Conservation (phyloP, 306 rosid species). For the Astragalus glycyphyllos region DNA sequence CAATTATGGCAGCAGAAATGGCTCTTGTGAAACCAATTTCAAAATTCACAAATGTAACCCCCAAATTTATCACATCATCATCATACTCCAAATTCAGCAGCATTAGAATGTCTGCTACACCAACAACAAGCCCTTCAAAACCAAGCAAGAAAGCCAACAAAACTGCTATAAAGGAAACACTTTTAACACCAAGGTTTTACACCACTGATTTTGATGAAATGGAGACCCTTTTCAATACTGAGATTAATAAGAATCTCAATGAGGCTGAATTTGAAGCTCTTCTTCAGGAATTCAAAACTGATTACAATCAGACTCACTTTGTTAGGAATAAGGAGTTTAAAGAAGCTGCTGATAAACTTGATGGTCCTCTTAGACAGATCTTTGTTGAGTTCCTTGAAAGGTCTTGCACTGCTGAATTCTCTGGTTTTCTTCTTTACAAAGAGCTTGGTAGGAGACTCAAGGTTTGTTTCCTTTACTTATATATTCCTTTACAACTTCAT, state of each 20-base stretch:
- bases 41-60: slow-evolving; percentile 57
- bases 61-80: slow-evolving; percentile 52
- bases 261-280: slow-evolving; percentile 82
- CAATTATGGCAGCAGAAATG: slow-evolving; percentile 79
- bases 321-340: slow-evolving; percentile 97
- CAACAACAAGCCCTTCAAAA: slow-evolving; percentile 53
- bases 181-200: slow-evolving; percentile 91
- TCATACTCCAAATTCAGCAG: slow-evolving; percentile 49
- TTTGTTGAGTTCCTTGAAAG: slow-evolving; percentile 98
- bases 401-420: slow-evolving; percentile 99
- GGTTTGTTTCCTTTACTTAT: slow-evolving; percentile 46
- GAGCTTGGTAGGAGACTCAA: slow-evolving; percentile 98
- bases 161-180: slow-evolving; percentile 80
- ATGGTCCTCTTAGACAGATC: slow-evolving; percentile 88
- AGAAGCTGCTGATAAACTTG: slow-evolving; percentile 92
- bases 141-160: slow-evolving; percentile 61
- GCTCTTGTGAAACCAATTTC: slow-evolving; percentile 88
- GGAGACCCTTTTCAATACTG: slow-evolving; percentile 97
- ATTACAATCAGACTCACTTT: slow-evolving; percentile 94
- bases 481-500: not conserved
- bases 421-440: slow-evolving; percentile 96
- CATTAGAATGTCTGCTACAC: slow-evolving; percentile 65
- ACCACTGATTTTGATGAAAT: slow-evolving; percentile 97
- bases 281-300: slow-evolving; percentile 99
- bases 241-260: slow-evolving; percentile 90